phyloP scores from a whole-genome alignment of 768 basidiomycete species.

The Filobasidium floriforme region DNA sequence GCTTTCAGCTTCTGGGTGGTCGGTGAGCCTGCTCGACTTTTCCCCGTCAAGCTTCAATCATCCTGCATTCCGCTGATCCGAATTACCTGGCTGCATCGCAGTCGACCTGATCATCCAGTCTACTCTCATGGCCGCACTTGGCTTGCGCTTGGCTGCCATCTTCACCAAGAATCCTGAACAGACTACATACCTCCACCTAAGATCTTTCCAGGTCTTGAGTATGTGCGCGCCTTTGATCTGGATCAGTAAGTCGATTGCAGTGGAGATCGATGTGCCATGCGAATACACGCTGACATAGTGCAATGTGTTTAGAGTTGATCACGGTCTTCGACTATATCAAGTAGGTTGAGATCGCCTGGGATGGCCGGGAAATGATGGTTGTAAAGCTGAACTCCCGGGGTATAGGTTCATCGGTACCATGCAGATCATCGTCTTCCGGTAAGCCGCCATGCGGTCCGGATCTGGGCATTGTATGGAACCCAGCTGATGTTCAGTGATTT shows the following conservation, averaged over 20 bases:
- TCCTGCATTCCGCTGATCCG: background rate
- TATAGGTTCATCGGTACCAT: slow-evolving; percentile 85
- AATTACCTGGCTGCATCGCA: background rate
- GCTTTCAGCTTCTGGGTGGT: slow-evolving; percentile 67
- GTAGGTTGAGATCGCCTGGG: background rate
- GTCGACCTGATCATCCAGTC: slow-evolving; percentile 65
- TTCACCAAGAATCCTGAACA: slow-evolving; percentile 43
- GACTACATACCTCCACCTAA: slow-evolving; percentile 48
- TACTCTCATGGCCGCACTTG: slow-evolving; percentile 65
- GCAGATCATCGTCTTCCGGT: slow-evolving; percentile 81
- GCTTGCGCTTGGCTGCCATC: slow-evolving; percentile 60
- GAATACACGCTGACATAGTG: background rate
- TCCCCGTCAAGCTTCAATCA: slow-evolving; percentile 25
- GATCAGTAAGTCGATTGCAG: slow-evolving; percentile 41
- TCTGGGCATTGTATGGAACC: background rate
- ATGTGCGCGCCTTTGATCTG: slow-evolving; percentile 82
- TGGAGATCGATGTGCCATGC: slow-evolving; percentile 5
- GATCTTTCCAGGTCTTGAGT: slow-evolving; percentile 81
- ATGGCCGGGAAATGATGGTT: too few species aligned
- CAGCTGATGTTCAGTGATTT: background rate
- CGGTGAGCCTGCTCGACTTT: slow-evolving; percentile 25
- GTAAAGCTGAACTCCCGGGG: slow-evolving; percentile 52
- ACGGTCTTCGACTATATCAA: slow-evolving; percentile 40
- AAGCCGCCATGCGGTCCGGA: background rate
- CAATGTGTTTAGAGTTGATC: slow-evolving; percentile 19